Conservation (phyloP, 1,284 basidiomycete species). For the Irpex rosettiformis region DNA sequence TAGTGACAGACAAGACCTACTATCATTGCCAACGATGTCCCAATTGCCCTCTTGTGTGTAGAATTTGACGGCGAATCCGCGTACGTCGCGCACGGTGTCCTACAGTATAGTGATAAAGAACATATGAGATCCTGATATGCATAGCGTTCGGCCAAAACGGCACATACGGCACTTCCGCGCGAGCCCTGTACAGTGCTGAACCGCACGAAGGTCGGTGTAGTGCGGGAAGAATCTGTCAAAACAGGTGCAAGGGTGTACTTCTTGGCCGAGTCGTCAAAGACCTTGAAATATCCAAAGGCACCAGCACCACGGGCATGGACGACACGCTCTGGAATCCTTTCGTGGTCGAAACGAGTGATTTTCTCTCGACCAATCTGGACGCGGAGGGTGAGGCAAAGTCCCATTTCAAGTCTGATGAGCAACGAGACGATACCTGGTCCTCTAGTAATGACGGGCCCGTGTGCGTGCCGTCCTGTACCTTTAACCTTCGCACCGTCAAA, state of each 20-base stretch:
- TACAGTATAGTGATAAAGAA: slow-evolving; percentile 28
- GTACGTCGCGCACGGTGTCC: slow-evolving; percentile 80
- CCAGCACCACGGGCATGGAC: slow-evolving; percentile 78
- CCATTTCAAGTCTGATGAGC: background rate
- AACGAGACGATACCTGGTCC: slow-evolving; percentile 39
- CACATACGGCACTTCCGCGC: slow-evolving; percentile 63
- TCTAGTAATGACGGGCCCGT: slow-evolving; percentile 60
- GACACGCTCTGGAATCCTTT: slow-evolving; percentile 69
- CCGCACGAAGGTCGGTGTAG: slow-evolving; percentile 74
- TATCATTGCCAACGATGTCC: slow-evolving; percentile 78
- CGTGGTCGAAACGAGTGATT: slow-evolving; percentile 77
- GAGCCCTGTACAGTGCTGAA: slow-evolving; percentile 83
- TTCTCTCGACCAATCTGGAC: slow-evolving; percentile 57
- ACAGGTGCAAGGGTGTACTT: slow-evolving; percentile 68
- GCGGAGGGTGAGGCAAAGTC: background rate
- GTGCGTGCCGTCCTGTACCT: slow-evolving; percentile 38
- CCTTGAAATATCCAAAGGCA: slow-evolving; percentile 79
- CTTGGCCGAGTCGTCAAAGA: slow-evolving; percentile 57
- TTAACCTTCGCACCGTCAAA: slow-evolving; percentile 41
- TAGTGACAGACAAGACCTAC: slow-evolving; percentile 1
- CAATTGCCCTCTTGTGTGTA: slow-evolving; percentile 81
- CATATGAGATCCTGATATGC: background rate
- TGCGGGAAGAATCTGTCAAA: slow-evolving; percentile 66
- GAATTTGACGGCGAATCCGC: slow-evolving; percentile 81
- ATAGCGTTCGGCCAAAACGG: background rate